Conservation (phyloP, 257 asterid species). For the Solanum piurae region DNA sequence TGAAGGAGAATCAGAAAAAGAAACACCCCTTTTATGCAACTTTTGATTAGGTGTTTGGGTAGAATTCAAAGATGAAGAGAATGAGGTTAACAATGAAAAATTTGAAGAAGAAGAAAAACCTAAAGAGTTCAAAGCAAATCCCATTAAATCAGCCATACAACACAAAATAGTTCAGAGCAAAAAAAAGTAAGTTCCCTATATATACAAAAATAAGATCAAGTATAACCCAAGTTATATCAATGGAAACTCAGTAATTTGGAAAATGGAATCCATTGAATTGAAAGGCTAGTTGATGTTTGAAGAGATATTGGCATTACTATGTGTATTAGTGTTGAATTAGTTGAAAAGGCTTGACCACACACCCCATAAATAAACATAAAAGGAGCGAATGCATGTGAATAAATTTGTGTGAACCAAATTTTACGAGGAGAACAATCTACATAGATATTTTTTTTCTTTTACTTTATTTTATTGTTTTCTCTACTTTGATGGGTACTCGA, state of each 20-base stretch:
- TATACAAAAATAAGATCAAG: background rate
- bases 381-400: background rate
- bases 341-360: background rate
- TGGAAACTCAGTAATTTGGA: background rate
- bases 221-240: background rate
- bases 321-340: background rate
- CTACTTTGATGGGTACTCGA: background rate
- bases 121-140: conserved; percentile 34
- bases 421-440: background rate
- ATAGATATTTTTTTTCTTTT: background rate
- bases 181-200: background rate
- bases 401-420: conserved; percentile 30
- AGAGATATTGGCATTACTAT: background rate
- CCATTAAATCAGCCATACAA: conserved; percentile 53
- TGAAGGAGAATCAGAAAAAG: conserved; percentile 24
- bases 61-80: conserved; percentile 38
- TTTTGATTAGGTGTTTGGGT: conserved; percentile 22
- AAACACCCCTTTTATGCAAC: conserved; percentile 29
- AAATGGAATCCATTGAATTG: conserved; percentile 2
- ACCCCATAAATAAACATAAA: background rate
- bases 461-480: no score
- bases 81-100: conserved; percentile 31
- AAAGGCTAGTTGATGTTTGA: background rate
- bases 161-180: background rate
- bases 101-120: conserved; percentile 21